Evolutionary conservation across 2,329 filamentous ascomycete genomes (phyloP), one percentile per base, ranked within the genome.

Genomic region (Fusarium sacchari): DNA sequence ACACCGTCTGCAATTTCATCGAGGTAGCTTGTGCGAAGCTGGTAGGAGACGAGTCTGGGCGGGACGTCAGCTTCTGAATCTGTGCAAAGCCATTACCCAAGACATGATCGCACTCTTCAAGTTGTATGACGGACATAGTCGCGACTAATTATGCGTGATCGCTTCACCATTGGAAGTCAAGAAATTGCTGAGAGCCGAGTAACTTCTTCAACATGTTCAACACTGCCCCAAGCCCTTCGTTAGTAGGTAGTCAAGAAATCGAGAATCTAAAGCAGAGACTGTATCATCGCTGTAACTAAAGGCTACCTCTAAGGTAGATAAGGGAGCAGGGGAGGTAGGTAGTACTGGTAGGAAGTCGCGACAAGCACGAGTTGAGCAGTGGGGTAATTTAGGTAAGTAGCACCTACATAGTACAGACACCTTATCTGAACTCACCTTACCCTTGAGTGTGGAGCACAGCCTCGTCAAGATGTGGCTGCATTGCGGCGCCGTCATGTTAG

Each of bases 1-100:
- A 96, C 93, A 69, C 94, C 94, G 80, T 97, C 94, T 74, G 93
- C 92, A 74, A 95, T 91, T 72, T 94, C 90, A 74, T 91, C 91
- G 40, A 97, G 89, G 80, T 96, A 96, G 77, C 92, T 92, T 42
- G 92, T 92, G 59, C 94, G 92, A 64, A 97, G 86, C 81, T 95
- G 93, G 84, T 96, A 96, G 64, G 94, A 90, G 49, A 95, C 92
- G 81, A 96, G 91, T 81, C 93, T 95, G 77, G 42, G 50, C 24
- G 32, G 32, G 30, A 26, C 69, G 72, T 81, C 36, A 81, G 77
- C 59, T 24, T 49, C n/a, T 32, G 15, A 26, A 43, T 24, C 37
- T 34, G 28, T 50, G 26, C 15, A 49, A 43, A 26, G 37, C 42
- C 40, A 18, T 60, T 66, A 26, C 64, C 13, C 28, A 44, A 46